Evolutionary conservation across 345 rosid species (phyloP).

Genomic region (Crucihimalaya himalaica): DNA sequence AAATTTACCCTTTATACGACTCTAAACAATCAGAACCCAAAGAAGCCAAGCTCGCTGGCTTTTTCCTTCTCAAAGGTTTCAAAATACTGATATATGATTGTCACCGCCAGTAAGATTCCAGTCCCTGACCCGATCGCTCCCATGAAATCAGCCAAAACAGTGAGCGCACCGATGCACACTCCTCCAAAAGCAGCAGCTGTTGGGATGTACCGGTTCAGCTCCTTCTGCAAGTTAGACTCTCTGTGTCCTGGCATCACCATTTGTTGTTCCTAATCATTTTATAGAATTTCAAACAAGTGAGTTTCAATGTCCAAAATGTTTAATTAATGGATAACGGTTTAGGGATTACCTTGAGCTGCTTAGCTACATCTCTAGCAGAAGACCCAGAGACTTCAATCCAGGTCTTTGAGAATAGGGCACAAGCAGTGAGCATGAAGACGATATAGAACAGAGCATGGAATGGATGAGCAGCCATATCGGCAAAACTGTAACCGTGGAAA

Average conservation of each 20-base stretch:
- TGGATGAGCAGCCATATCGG: constrained; percentile 77
- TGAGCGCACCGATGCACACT: constrained; percentile 76
- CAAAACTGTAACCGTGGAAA: constrained; percentile 45
- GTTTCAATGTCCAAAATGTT: neutral
- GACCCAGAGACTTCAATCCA: constrained; percentile 88
- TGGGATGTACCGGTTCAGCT: constrained; percentile 73
- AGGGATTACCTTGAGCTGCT: constrained; percentile 67
- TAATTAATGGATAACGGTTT: neutral
- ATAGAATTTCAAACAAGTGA: neutral
- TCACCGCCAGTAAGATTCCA: constrained; percentile 72
- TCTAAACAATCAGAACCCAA: constrained; percentile 51
- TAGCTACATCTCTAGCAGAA: constrained; percentile 77
- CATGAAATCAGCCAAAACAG: constrained; percentile 76
- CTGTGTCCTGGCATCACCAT: constrained; percentile 87
- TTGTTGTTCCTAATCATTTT: constrained; percentile 66
- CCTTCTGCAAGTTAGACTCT: constrained; percentile 71
- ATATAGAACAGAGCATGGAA: constrained; percentile 79
- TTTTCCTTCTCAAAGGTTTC: constrained; percentile 78
- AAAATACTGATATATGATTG: constrained; percentile 68
- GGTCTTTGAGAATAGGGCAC: constrained; percentile 78
- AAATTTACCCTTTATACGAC: constrained; percentile 20
- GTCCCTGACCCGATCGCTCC: constrained; percentile 84
- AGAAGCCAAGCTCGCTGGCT: constrained; percentile 80
- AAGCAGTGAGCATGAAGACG: constrained; percentile 72
- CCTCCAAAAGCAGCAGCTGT: constrained; percentile 83